Evolutionary conservation across 352 stramenopile species (phyloP).

Genomic region (Globisporangium iwayamae): DNA sequence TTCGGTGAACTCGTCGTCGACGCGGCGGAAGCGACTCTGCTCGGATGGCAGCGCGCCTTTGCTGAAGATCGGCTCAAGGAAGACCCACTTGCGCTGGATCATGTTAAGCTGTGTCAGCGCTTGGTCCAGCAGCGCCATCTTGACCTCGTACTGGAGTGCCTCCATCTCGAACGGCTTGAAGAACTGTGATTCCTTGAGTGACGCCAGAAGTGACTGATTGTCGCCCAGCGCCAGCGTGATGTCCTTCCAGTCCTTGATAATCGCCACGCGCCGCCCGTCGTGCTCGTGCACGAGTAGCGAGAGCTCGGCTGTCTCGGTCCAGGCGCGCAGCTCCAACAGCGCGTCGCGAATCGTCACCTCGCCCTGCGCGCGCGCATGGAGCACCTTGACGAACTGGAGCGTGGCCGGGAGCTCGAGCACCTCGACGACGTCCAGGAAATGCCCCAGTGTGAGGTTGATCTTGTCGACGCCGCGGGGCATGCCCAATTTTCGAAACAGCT

Average conservation of each 20-base stretch:
- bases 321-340: slow-evolving; percentile 91
- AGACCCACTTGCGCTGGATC: slow-evolving; percentile 96
- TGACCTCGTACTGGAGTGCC: slow-evolving; percentile 87
- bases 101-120: slow-evolving; percentile 82
- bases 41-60: slow-evolving; percentile 92
- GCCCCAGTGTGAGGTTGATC: slow-evolving; percentile 86
- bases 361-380: slow-evolving; percentile 86
- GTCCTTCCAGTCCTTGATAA: slow-evolving; percentile 97
- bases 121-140: slow-evolving; percentile 86
- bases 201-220: slow-evolving; percentile 93
- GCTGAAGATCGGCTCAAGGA: slow-evolving; percentile 95
- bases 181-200: slow-evolving; percentile 95
- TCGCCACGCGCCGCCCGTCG: slow-evolving; percentile 63
- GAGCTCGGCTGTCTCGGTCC: slow-evolving; percentile 90
- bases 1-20: slow-evolving; percentile 93
- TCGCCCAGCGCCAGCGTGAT: slow-evolving; percentile 92
- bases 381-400: slow-evolving; percentile 92
- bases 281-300: slow-evolving; percentile 88
- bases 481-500: slow-evolving; percentile 91
- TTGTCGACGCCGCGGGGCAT: slow-evolving; percentile 83
- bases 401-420: slow-evolving; percentile 77
- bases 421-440: slow-evolving; percentile 86
- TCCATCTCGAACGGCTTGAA: slow-evolving; percentile 94
- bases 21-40: slow-evolving; percentile 84
- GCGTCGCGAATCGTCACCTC: slow-evolving; percentile 95